Conservation (phyloP, 1,139 yeast species). For the Arxiozyma bovina region DNA sequence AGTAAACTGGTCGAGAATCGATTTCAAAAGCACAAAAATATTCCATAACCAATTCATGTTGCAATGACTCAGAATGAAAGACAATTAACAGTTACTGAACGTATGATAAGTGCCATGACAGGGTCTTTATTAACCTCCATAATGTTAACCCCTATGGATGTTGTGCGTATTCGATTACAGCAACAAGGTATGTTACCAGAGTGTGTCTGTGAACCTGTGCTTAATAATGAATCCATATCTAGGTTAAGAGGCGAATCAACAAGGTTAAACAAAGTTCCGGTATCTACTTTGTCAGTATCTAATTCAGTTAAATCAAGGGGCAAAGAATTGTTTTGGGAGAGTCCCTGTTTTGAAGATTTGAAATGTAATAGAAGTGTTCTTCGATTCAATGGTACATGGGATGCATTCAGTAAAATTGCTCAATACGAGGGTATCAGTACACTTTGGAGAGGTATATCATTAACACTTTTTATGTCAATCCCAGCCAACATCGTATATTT, state of each 20-base stretch:
- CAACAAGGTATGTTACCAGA: slow-evolving; percentile 65
- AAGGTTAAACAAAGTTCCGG: slow-evolving; percentile 5
- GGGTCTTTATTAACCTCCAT: slow-evolving; percentile 86
- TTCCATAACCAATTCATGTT: not conserved
- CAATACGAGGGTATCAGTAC: slow-evolving; percentile 66
- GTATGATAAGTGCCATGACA: slow-evolving; percentile 84
- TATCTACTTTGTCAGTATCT: slow-evolving; percentile 7
- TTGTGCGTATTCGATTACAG: slow-evolving; percentile 80
- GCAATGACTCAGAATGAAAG: slow-evolving; percentile 3
- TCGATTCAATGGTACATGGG: slow-evolving; percentile 50
- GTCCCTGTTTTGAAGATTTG: slow-evolving; percentile 27
- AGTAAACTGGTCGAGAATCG: too few relatives aligned
- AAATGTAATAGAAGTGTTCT: slow-evolving; percentile 20
- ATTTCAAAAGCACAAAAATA: too few relatives aligned
- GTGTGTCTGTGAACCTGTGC: slow-evolving; percentile 24
- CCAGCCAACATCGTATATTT: slow-evolving; percentile 92
- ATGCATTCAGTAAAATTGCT: slow-evolving; percentile 60
- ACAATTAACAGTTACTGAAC: slow-evolving; percentile 29
- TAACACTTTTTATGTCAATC: slow-evolving; percentile 79
- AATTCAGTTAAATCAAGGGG: slow-evolving; percentile 5
- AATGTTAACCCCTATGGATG: slow-evolving; percentile 89
- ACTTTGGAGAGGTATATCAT: slow-evolving; percentile 81
- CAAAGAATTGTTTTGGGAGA: slow-evolving; percentile 36
- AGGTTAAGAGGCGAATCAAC: slow-evolving; percentile 11
- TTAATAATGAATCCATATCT: slow-evolving; percentile 7